Evolutionary conservation across 2,329 filamentous ascomycete genomes (phyloP), one percentile per base, ranked within the genome.

Genomic region (Xylariales sp.): DNA sequence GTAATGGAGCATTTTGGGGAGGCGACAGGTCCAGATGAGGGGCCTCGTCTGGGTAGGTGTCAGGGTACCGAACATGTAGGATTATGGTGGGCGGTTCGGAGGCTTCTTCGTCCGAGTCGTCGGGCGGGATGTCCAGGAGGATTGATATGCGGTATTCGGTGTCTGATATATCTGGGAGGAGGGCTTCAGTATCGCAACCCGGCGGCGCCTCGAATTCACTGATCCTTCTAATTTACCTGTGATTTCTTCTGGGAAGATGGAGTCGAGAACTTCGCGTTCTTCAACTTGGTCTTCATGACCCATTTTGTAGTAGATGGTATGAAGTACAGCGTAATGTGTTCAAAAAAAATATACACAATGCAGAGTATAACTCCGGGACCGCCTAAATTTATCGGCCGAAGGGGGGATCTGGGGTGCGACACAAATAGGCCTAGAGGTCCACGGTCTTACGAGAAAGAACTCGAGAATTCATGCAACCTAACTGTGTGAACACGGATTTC

Each of bases 181-280:
- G 18, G 12, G 29, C 18, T 21, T 38, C 14, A 22, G 21, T 14
- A 34, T 31, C 24, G n/a, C n/a, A n/a, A n/a, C n/a, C n/a, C n/a
- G n/a, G n/a, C n/a, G n/a, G n/a, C n/a, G n/a, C n/a, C n/a, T n/a
- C n/a, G n/a, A n/a, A n/a, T n/a, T n/a, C n/a, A n/a, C n/a, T n/a
- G n/a, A n/a, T n/a, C n/a, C n/a, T n/a, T n/a, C n/a, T n/a, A n/a
- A n/a, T 63, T 35, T 58, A 91, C 89, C 86, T 76, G 84, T 91
- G 54, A 98, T 95, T 69, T 98, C 93, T 46, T 98, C 91, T 1
- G 93, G 89, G 54, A 97, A 98, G 59, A 98, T 98, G 46, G 91
- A 96, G 60, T 95, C 88, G 61, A 98, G 88, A 55, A 98, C 91
- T 66, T 98, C 93, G 47, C 90, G 84, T 76, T 98, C 93, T 69